Evolutionary conservation across 2,329 filamentous ascomycete species (phyloP).

Genomic region (Venturia aucupariae): DNA sequence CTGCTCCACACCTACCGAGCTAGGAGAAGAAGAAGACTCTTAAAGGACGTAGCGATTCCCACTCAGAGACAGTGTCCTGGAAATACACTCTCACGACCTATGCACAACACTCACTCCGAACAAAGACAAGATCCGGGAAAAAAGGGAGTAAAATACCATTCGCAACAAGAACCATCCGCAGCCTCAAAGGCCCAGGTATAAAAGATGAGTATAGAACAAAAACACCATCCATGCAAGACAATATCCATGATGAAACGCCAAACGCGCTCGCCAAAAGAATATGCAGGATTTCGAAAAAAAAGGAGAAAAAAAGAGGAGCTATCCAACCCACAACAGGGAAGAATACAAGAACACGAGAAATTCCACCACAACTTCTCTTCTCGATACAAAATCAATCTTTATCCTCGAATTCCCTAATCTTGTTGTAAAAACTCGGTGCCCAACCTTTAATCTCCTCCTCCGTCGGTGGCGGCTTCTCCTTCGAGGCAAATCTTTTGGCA

Average conservation of each 20-base stretch:
- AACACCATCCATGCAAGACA: not conserved
- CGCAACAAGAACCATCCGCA: not conserved
- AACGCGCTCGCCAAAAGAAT: not conserved
- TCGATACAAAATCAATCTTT: not conserved
- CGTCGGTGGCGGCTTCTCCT: slow-evolving; percentile 42
- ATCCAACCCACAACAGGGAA: not conserved
- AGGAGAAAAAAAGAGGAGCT: not conserved
- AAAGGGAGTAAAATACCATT: not conserved
- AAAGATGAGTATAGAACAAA: not conserved
- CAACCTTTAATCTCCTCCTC: slow-evolving; percentile 45
- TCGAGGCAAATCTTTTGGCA: slow-evolving; percentile 48
- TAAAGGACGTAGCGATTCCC: too few relatives aligned
- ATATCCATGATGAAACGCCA: not conserved
- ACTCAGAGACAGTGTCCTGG: not conserved
- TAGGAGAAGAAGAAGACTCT: too few relatives aligned
- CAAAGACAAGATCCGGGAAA: not conserved
- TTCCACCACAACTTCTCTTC: not conserved
- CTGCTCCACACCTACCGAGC: too few relatives aligned
- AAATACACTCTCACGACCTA: not conserved
- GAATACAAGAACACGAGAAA: not conserved
- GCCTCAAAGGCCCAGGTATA: not conserved
- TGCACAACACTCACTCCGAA: not conserved
- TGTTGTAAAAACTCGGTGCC: slow-evolving; percentile 38
- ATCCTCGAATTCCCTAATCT: slow-evolving; percentile 29
- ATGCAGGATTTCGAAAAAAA: not conserved